A percentile compares a stretch with the other conserved stretches of the same genome.
These are phyloP conservation scores for Hanseniaspora meyeri DNA, from an alignment of 805 yeast genomes.

Conservation along the genomic window DNA sequence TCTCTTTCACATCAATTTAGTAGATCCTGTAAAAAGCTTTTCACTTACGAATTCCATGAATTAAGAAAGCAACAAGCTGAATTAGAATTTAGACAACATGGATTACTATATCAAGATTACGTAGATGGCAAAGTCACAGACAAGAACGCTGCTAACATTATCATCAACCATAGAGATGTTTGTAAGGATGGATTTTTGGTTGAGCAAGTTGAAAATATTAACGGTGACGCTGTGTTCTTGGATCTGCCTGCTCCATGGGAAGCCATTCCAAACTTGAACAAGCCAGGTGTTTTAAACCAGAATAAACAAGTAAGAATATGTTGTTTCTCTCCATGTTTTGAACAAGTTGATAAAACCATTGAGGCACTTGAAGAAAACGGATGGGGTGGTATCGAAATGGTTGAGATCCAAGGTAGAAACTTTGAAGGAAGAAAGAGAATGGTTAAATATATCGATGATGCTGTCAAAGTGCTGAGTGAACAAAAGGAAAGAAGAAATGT, in stretches of 20 bases:
- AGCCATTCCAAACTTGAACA: conserved; percentile 65
- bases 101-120: conserved; percentile 29
- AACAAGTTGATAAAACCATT: conserved; percentile 84
- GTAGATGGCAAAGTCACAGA: conserved; percentile 10
- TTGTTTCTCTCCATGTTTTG: conserved; percentile 96
- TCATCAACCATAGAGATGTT: conserved; percentile 81
- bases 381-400: conserved; percentile 83
- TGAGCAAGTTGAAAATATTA: conserved; percentile 22
- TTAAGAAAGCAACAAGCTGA: conserved; percentile 70
- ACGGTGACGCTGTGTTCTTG: conserved; percentile 67
- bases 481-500: conserved; percentile 59
- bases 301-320: conserved; percentile 57
- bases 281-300: conserved; percentile 38
- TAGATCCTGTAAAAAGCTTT: conserved; percentile 67
- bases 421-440: conserved; percentile 87
- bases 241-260: conserved; percentile 97
- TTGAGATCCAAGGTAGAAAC: conserved; percentile 69
- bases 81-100: conserved; percentile 64
- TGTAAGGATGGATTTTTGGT: conserved; percentile 74
- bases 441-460: conserved; percentile 72
- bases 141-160: conserved; percentile 33
- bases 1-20: conserved; percentile 89
- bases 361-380: conserved; percentile 61
- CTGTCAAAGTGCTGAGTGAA: conserved; percentile 64
- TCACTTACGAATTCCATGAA: conserved; percentile 84